Percentiles rank a stretch among this genome's conserved stretches.
These are phyloP conservation scores for Lepidium africanum DNA, from an alignment of 345 rosid species.

Conservation along the genomic window DNA sequence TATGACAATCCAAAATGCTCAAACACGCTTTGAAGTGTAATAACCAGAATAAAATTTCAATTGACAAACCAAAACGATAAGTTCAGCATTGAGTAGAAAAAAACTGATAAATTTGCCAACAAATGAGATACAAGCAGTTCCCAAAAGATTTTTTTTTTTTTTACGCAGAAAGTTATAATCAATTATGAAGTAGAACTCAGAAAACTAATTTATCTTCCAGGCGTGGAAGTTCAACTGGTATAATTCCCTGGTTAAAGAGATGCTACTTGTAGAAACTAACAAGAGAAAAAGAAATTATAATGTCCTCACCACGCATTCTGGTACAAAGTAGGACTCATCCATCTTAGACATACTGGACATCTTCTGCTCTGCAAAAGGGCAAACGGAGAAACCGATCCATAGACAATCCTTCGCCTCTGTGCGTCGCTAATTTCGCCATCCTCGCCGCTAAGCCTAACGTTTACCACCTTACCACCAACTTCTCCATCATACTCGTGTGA, in stretches of 20 bases:
- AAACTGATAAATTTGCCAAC: neutral
- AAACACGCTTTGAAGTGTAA: neutral
- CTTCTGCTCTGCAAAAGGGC: conserved; percentile 84
- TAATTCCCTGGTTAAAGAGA: too few species aligned
- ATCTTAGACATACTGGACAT: conserved; percentile 45
- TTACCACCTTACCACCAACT: conserved; percentile 58
- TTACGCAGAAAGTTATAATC: neutral
- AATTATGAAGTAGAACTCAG: neutral
- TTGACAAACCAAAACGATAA: neutral
- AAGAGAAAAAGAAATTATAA: neutral
- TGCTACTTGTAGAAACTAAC: neutral
- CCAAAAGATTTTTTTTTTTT: neutral
- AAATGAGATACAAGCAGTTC: neutral
- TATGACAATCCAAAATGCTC: neutral
- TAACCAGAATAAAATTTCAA: neutral
- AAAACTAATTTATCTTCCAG: too few species aligned
- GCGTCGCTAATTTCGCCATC: conserved; percentile 61
- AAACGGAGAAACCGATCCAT: conserved; percentile 81
- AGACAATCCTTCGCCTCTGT: conserved; percentile 72
- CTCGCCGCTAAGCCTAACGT: conserved; percentile 52
- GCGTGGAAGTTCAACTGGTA: neutral
- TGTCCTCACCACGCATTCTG: conserved; percentile 57
- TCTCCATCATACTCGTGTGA: conserved; percentile 22
- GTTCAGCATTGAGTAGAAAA: neutral
- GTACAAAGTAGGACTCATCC: conserved; percentile 48